These are phyloP conservation scores for Ceratocystiopsis sp. DNA, from an alignment of 2,329 filamentous ascomycete genomes.

Conservation along the genomic window DNA sequence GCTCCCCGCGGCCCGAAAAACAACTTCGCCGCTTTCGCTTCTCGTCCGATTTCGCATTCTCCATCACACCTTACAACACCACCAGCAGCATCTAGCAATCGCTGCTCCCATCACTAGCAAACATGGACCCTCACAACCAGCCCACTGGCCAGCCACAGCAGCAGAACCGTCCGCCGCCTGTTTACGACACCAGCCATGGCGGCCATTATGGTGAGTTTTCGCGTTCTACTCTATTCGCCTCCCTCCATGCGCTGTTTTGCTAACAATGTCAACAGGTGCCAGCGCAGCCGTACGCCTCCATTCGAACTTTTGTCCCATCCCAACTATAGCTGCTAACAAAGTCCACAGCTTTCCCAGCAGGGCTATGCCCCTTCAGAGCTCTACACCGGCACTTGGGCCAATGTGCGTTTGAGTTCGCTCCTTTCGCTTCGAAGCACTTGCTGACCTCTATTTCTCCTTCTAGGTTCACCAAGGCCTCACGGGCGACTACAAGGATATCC, in stretches of 20 bases:
- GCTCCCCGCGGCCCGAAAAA: too few relatives aligned
- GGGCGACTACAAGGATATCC: slow-evolving; percentile 86
- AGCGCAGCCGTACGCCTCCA: slow-evolving; percentile 39
- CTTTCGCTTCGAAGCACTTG: background rate
- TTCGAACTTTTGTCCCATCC: too few relatives aligned
- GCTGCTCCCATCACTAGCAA: slow-evolving; percentile 6
- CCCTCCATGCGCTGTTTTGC: slow-evolving; percentile 8
- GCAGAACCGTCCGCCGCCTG: slow-evolving; percentile 40
- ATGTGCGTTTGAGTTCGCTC: slow-evolving; percentile 40
- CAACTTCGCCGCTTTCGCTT: too few relatives aligned
- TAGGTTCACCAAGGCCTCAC: slow-evolving; percentile 90
- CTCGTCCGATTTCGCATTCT: too few relatives aligned
- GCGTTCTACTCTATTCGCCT: background rate
- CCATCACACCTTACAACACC: too few relatives aligned
- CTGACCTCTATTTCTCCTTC: background rate
- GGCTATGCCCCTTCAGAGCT: slow-evolving; percentile 85
- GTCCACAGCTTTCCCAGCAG: slow-evolving; percentile 57
- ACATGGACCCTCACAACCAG: slow-evolving; percentile 38
- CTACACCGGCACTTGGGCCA: slow-evolving; percentile 89
- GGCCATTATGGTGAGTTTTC: slow-evolving; percentile 55
- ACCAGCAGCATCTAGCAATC: background rate
- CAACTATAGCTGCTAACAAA: slow-evolving; percentile 3
- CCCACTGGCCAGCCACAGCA: slow-evolving; percentile 40
- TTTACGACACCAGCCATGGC: slow-evolving; percentile 58
- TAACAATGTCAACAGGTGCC: slow-evolving; percentile 32